phyloP scores from a whole-genome alignment of 2,329 filamentous ascomycete species.

The Metarhizium humberi region DNA sequence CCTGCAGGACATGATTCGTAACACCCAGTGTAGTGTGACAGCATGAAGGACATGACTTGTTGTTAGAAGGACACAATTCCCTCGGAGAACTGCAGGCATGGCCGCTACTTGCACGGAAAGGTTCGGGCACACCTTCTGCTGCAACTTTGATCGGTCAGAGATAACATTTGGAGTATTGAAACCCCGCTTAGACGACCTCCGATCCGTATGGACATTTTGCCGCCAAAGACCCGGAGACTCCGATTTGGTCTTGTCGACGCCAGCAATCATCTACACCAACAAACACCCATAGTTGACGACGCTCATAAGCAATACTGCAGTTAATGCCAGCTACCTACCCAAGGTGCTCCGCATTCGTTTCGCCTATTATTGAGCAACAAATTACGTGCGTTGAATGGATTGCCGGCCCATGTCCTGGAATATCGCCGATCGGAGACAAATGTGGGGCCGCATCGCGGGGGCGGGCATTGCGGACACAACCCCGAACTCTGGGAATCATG shows the following conservation, averaged over 20 bases:
- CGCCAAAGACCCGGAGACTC: background rate
- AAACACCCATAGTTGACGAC: background rate
- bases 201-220: background rate
- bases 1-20: background rate
- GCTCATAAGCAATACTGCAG: background rate
- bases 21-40: background rate
- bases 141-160: background rate
- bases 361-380: background rate
- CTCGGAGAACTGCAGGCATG: background rate
- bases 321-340: background rate
- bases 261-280: background rate
- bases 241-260: background rate
- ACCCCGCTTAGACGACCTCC: too few relatives aligned
- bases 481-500: background rate
- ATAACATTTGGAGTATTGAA: background rate
- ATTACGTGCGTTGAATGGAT: background rate
- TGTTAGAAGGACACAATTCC: background rate
- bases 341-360: background rate
- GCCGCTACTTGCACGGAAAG: background rate
- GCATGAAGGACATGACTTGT: background rate
- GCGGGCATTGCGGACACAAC: background rate
- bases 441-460: background rate
- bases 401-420: background rate
- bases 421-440: background rate
- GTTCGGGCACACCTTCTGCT: background rate